phyloP scores from a whole-genome alignment of 495 filamentous ascomycete genomes.

The Xylaria intraflava region DNA sequence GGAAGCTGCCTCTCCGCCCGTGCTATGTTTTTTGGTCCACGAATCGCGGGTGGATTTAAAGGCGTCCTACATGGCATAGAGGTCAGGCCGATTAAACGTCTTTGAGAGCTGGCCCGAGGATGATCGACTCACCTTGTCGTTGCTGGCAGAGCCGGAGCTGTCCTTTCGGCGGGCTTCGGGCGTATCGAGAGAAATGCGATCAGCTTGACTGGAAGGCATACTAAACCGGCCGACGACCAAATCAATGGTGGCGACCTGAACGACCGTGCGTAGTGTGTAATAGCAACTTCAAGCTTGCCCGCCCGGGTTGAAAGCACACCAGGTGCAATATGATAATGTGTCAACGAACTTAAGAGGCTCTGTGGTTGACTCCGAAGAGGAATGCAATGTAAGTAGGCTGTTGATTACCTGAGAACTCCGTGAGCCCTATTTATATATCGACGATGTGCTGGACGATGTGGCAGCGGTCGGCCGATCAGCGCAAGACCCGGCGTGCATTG shows the following conservation, averaged over 20 bases:
- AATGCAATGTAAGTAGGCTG: neutral
- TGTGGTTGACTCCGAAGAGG: neutral
- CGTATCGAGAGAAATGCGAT: slow-evolving; percentile 6
- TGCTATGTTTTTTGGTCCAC: slow-evolving; percentile 2
- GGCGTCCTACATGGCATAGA: neutral
- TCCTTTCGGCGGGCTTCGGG: slow-evolving; percentile 15
- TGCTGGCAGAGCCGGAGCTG: slow-evolving; percentile 19
- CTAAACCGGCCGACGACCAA: neutral
- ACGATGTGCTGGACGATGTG: neutral
- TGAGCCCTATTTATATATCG: neutral
- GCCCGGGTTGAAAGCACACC: neutral
- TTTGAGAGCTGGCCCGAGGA: neutral
- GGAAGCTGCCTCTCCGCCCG: neutral
- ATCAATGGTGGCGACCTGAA: neutral
- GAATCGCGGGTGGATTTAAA: neutral
- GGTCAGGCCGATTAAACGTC: slow-evolving; percentile 8
- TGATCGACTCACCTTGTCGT: slow-evolving; percentile 18
- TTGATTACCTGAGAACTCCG: slow-evolving; percentile 2
- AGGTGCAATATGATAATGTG: neutral
- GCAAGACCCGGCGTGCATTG: neutral
- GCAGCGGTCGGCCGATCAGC: neutral
- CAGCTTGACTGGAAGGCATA: slow-evolving; percentile 16
- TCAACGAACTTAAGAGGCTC: neutral
- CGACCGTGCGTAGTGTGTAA: neutral
- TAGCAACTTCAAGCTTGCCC: too few relatives aligned